phyloP scores from a whole-genome alignment of 1,284 basidiomycete genomes.

The Melampsora americana region DNA sequence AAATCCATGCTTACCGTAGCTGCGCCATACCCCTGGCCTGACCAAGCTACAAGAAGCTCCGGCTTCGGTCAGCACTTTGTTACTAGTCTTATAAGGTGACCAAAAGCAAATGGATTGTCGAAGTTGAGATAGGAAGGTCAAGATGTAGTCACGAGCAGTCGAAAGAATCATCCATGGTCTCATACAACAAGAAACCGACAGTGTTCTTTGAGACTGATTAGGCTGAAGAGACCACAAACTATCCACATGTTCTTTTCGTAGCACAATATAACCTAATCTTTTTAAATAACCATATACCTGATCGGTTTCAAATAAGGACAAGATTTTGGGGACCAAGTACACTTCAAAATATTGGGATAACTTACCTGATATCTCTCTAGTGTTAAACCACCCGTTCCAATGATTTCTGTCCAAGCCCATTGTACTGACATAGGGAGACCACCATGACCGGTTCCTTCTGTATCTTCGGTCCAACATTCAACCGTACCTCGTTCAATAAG shows the following conservation, averaged over 20 bases:
- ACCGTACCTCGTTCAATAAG: slow-evolving; percentile 42
- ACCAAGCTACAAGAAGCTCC: slow-evolving; percentile 19
- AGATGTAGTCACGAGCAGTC: not conserved
- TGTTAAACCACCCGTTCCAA: slow-evolving; percentile 24
- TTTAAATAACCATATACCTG: slow-evolving; percentile 44
- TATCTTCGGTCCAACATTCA: slow-evolving; percentile 36
- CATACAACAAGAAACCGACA: not conserved
- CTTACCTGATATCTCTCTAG: slow-evolving; percentile 43
- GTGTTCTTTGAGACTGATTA: not conserved
- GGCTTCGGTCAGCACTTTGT: not conserved
- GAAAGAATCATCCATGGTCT: not conserved
- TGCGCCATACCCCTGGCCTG: slow-evolving; percentile 15
- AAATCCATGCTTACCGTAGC: slow-evolving; percentile 18
- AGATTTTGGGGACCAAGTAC: not conserved
- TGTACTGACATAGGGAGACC: slow-evolving; percentile 34
- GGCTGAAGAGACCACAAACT: slow-evolving; percentile 29
- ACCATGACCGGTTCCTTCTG: not conserved
- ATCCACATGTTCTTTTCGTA: slow-evolving; percentile 42
- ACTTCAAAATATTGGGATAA: not conserved
- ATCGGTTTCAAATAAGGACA: not conserved
- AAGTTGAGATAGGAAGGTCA: not conserved
- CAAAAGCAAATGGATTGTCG: not conserved
- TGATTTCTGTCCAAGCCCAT: slow-evolving; percentile 42
- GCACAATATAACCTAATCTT: slow-evolving; percentile 40
- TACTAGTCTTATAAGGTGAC: not conserved